Base-by-base conservation (phyloP, 257 asterid genomes). In the Solanum chmielewskii region DNA sequence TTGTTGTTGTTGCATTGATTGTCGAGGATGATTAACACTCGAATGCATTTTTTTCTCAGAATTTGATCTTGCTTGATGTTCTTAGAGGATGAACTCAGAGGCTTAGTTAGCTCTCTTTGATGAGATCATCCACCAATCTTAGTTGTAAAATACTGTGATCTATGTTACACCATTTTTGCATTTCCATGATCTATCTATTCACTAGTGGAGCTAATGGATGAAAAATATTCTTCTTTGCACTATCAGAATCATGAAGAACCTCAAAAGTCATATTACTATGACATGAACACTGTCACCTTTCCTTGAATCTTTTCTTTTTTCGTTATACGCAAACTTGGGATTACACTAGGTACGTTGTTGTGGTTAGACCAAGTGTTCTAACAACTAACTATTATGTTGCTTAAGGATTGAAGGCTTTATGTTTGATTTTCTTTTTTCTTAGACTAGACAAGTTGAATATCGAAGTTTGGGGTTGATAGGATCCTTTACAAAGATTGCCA, bases 381-480 rank as follows among this genome's bases (percentile, higher is more conserved):
- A 25, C 16, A 4, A 25, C 33, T 25, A 64, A 11, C 71, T 64
- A 25, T n/a, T 64, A n/a, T n/a, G 16, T n/a, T 64, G 25, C 33
- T 69, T 39, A 37, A 68, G 20, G 18, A 29, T 6, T 68, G 75
- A 68, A 13, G 0, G 0, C 16, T 25, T 78, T 78, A 45, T 45
- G 52, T 52, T 27, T 77, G 44, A 33, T 20, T 64, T 39, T 77
- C 52, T 82, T 88, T 88, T 88, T 86, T 69, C 78, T 88, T 93
- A 96, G 99, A 96, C 98, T 75, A 94, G 99, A 90, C 93, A 91
- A 90, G 75, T 93, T 75, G 98, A 96, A 90, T 96, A 91, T 88
- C 95, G 88, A 83, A 94, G 95, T 82, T 91, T 94, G 81, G 99
- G 99, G 88, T 91, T 96, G 62, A 75, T 82, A 10, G 98, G 99